Conservation (phyloP, 2,329 filamentous ascomycete species). For the Neofusicoccum kwambonambiense region DNA sequence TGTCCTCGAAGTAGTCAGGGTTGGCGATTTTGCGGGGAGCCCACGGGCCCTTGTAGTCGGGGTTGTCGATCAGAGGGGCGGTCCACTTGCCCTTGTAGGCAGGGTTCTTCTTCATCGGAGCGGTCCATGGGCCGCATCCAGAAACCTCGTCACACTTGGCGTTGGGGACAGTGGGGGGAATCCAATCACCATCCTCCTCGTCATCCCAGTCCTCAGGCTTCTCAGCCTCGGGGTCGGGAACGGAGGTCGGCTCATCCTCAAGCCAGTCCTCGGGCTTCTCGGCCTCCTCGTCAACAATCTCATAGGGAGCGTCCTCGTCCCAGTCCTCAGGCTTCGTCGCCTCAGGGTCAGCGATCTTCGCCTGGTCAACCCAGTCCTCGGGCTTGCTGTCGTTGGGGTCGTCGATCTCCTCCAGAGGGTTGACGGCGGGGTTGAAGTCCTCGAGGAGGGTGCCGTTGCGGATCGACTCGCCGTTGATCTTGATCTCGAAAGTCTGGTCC, state of each 20-base stretch:
- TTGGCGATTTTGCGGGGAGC: conserved; percentile 94
- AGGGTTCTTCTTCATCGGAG: conserved; percentile 91
- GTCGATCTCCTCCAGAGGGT: conserved; percentile 92
- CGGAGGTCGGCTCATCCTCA: conserved; percentile 75
- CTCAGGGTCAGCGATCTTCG: conserved; percentile 86
- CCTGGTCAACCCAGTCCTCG: conserved; percentile 90
- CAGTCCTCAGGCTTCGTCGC: conserved; percentile 97
- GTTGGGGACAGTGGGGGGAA: conserved; percentile 86
- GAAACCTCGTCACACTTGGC: conserved; percentile 91
- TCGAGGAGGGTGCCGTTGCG: conserved; percentile 91
- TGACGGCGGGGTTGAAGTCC: conserved; percentile 90
- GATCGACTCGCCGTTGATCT: conserved; percentile 83
- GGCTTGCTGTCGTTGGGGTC: conserved; percentile 93
- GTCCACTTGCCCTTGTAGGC: conserved; percentile 99
- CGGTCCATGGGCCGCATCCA: conserved; percentile 90
- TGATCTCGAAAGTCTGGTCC: conserved; percentile 91
- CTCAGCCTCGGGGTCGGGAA: conserved; percentile 89
- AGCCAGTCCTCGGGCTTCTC: conserved; percentile 95
- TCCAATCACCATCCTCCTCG: conserved; percentile 98
- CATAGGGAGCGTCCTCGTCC: conserved; percentile 97
- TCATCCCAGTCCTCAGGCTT: conserved; percentile 99
- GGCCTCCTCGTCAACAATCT: conserved; percentile 92
- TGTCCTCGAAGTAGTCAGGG: conserved; percentile 95
- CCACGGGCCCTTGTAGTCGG: conserved; percentile 96
- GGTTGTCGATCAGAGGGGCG: conserved; percentile 92